These are phyloP conservation scores for Metschnikowia similis DNA, from an alignment of 805 yeast genomes.

Conservation along the genomic window DNA sequence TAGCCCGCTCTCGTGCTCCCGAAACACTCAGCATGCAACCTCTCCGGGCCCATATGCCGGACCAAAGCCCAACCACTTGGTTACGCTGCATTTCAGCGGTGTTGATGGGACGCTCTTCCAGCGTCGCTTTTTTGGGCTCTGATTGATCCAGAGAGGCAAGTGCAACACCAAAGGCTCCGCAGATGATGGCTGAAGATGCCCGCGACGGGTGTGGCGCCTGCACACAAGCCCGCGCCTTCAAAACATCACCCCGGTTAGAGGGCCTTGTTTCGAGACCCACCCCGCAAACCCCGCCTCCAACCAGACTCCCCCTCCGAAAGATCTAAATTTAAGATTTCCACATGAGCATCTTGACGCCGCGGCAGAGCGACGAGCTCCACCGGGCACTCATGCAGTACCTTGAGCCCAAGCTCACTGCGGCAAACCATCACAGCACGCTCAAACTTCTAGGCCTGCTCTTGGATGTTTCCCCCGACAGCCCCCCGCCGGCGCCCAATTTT, in stretches of 20 bases:
- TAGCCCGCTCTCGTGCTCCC: no score
- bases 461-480: slow-evolving; percentile 18
- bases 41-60: no score
- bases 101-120: no score
- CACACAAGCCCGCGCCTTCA: not conserved
- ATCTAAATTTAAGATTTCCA: not conserved
- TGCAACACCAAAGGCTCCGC: not conserved
- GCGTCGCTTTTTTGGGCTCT: not conserved
- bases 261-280: not conserved
- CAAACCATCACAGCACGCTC: slow-evolving; percentile 1
- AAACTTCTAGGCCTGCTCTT: slow-evolving; percentile 8
- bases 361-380: slow-evolving; percentile 45
- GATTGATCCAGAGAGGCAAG: no score
- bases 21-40: no score
- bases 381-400: slow-evolving; percentile 48
- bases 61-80: no score
- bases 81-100: no score
- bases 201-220: not conserved
- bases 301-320: not conserved
- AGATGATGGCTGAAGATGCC: not conserved
- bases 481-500: slow-evolving; percentile 31
- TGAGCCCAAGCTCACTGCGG: slow-evolving; percentile 25
- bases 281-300: not conserved
- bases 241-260: not conserved
- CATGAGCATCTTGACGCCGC: slow-evolving; percentile 30